Evolutionary conservation across 257 asterid species (phyloP), one percentile per base, ranked within the genome.

Genomic region (Solanum ossicruentum): DNA sequence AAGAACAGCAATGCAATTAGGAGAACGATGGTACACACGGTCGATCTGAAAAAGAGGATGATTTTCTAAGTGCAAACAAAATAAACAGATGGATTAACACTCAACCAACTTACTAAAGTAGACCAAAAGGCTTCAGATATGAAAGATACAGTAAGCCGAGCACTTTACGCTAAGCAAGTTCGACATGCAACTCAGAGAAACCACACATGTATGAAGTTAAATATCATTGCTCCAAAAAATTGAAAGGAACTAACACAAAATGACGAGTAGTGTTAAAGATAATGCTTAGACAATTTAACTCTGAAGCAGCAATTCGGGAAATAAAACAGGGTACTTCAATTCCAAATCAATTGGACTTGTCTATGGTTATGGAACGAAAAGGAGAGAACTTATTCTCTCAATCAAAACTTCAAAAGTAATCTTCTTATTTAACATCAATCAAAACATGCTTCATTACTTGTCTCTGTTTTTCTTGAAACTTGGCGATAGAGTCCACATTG

Each of bases 1-100:
- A 47, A 97, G 92, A 78, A 95, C 92, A 43, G 97, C 98, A 39
- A 93, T 82, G 32, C 95, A 91, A 81, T 83, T 89, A n/a, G 97
- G 93, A 12, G 97, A 90, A 85, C 89, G 86, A 65, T 95, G 89
- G 85, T 97, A 97, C 81, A 95, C 90, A 6, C 98, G 98, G 83
- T 97, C 98, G 32, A 95, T 92, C 99, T 96, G 91, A 85, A 89
- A 88, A 55, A 81, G 7, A 54, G 39, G 16, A 55, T 79, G 56
- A 49, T 28, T 70, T 26, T 61, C 75, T 55, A 26, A 79, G 73
- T 15, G 36, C 13, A 45, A 28, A 15, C 45, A 23, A 26, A 52
- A 21, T 23, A 51, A 49, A 75, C 61, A 75, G 36, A 51, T 2
- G 10, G 45, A 49, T 75, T 23, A 49, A 51, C 21, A 23, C 26